Conservation (phyloP, 768 basidiomycete genomes). For the Rubroboletus pulcherrimus region DNA sequence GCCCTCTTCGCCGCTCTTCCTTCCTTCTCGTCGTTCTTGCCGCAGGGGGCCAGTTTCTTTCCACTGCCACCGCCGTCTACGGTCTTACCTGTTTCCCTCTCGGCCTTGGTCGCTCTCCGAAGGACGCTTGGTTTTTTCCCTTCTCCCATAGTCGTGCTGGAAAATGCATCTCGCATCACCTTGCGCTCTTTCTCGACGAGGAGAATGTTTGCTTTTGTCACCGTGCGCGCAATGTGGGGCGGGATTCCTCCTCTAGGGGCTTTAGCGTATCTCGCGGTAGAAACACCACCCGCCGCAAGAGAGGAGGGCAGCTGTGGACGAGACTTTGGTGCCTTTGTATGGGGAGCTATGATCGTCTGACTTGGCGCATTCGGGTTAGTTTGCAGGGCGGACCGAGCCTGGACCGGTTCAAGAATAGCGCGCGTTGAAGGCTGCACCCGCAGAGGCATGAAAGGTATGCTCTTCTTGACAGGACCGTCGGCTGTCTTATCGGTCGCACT, state of each 20-base stretch:
- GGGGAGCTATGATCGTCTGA: not conserved
- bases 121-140: constrained; percentile 29
- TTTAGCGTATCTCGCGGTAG: constrained; percentile 5
- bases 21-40: constrained; percentile 74
- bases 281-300: not conserved
- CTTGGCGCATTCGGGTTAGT: not conserved
- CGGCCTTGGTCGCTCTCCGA: not conserved
- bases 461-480: not conserved
- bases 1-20: constrained; percentile 15
- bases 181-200: constrained; percentile 24
- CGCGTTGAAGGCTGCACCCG: not conserved
- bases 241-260: constrained; percentile 31
- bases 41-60: constrained; percentile 52
- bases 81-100: constrained; percentile 1
- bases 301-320: not conserved
- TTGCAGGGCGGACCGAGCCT: not conserved
- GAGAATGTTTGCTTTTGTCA: constrained; percentile 27
- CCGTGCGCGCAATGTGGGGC: constrained; percentile 29
- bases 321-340: constrained; percentile 2
- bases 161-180: constrained; percentile 15
- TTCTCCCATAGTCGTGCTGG: not conserved
- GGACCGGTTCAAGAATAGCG: constrained; percentile 1
- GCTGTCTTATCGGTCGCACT: not conserved
- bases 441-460: not conserved
- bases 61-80: not conserved